Base-by-base conservation (phyloP, 495 filamentous ascomycete genomes). In the Aeminium ludgeri region DNA sequence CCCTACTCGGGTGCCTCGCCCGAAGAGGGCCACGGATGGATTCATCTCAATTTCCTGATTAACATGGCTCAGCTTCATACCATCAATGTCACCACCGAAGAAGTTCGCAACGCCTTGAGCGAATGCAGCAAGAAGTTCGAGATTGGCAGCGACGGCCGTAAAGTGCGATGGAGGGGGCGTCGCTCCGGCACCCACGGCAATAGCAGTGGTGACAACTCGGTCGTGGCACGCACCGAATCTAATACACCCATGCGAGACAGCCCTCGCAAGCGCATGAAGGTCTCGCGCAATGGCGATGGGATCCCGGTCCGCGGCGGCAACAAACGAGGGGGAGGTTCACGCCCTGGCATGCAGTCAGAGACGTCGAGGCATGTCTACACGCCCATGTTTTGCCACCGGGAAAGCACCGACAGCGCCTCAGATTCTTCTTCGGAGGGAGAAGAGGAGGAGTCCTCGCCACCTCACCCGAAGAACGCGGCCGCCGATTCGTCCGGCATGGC, bases 21-120 rank as follows among this genome's bases (percentile, higher is more conserved):
- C 3, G 48, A 45, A 31, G 60, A 61, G 10, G 59, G 52, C n/a
- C 55, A 63, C 41, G 78, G 77, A 12, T 87, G 81, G 81, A 70
- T 86, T 10, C 85, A 82, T 50, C 66, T 87, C n/a, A 86, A 85
- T 49, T 61, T 87, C 13, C 66, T 87, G 20, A 74, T 70, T 54
- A 83, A 81, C 59, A 71, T 87, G 63, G 81, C 81, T 1, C 81
- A 86, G 57, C 62, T 87, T 16, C 79, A 84, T 53, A 82, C 79
- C 1, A 63, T 82, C 42, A 82, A 77, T 50, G 80, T 86, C 18
- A 83, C 81, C 0, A 63, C 72, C 1, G 72, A 75, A 20, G 83
- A 82, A 48, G 73, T 86, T 41, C 67, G 75, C 45, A 65, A 69
- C 30, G 78, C 82, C 11, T 64, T 87, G 10, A 53, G 57, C 10